Evolutionary conservation across 768 basidiomycete genomes (phyloP), one percentile per base, ranked within the genome.

Genomic region (Russula sp.): DNA sequence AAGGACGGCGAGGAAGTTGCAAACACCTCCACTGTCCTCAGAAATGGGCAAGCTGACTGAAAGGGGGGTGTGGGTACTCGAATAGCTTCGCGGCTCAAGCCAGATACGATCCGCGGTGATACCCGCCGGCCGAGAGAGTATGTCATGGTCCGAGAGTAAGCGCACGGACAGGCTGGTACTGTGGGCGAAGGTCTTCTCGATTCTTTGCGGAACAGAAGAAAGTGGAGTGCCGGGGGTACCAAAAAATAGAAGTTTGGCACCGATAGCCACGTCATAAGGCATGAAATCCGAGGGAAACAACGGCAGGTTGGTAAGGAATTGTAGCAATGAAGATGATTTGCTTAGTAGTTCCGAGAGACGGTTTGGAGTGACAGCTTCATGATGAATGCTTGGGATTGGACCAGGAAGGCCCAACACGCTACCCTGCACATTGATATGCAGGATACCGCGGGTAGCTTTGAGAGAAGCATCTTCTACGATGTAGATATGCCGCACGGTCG

Each of bases 401-500:
- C 72, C 65, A 2, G 73, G 66, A 30, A 71, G 71, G 40, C 80
- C 74, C 56, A 88, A 79, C 22, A 88, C 74, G 20, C 82, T 77
- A 44, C 83, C 77, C 67, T 91, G 83, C 44, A 92, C 87, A 68
- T 92, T 88, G n/a, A 82, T 76, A 69, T 86, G 90, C 24, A 94
- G 79, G 16, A 76, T 76, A 1, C 90, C 89, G 69, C 85, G 84
- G 1, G 83, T 79, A 28, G 80, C 77, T 42, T 81, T 74, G 53
- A 82, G 80, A 2, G 87, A 83, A 13, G 90, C 88, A 67, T 95
- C 92, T 66, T 92, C 90, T 30, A 93, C 75, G 63, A 95, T 88
- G 69, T 91, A 81, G 8, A 95, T 76, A 28, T 75, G 76, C 70
- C 76, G 79, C 24, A 79, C 86, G 18, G 82, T 81, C 7, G 78